Conservation (phyloP, 2,329 filamentous ascomycete genomes). For the Hypoxylon sp. region DNA sequence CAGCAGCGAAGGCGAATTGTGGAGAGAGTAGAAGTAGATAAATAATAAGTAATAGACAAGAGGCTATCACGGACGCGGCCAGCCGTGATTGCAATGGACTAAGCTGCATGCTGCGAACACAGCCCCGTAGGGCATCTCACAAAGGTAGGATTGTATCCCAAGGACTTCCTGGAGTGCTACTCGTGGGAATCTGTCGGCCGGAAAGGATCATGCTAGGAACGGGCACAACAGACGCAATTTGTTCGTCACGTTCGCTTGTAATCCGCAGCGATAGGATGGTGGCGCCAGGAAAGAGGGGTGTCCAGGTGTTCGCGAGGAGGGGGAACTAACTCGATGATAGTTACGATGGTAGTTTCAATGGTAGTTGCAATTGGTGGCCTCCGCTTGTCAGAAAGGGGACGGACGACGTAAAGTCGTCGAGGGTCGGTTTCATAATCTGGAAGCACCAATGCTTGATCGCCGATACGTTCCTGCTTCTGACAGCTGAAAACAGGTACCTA, state of each 20-base stretch:
- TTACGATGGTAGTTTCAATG: neutral
- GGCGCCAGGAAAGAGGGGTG: constrained; percentile 1
- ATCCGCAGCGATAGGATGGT: constrained; percentile 8
- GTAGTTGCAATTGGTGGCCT: constrained; percentile 15
- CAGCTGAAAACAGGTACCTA: constrained; percentile 20
- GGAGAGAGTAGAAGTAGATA: constrained; percentile 71
- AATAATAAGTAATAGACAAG: constrained; percentile 69
- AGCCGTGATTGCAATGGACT: constrained; percentile 79
- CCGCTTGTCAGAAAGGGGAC: constrained; percentile 30
- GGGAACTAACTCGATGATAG: constrained; percentile 1
- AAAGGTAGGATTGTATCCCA: constrained; percentile 38
- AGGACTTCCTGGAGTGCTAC: constrained; percentile 11
- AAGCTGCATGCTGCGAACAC: constrained; percentile 66
- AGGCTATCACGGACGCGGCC: constrained; percentile 73
- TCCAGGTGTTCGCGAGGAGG: constrained; percentile 5
- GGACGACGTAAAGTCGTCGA: constrained; percentile 29
- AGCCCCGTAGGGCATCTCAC: constrained; percentile 56
- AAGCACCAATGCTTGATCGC: constrained; percentile 21
- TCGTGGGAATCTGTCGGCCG: constrained; percentile 22
- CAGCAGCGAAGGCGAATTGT: constrained; percentile 72
- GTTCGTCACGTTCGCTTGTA: constrained; percentile 27
- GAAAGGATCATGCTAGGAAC: constrained; percentile 37
- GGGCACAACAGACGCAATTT: constrained; percentile 18
- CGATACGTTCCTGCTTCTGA: constrained; percentile 27
- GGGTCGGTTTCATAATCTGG: constrained; percentile 38